phyloP scores from a whole-genome alignment of 768 basidiomycete species.

The Ramaria sp. region DNA sequence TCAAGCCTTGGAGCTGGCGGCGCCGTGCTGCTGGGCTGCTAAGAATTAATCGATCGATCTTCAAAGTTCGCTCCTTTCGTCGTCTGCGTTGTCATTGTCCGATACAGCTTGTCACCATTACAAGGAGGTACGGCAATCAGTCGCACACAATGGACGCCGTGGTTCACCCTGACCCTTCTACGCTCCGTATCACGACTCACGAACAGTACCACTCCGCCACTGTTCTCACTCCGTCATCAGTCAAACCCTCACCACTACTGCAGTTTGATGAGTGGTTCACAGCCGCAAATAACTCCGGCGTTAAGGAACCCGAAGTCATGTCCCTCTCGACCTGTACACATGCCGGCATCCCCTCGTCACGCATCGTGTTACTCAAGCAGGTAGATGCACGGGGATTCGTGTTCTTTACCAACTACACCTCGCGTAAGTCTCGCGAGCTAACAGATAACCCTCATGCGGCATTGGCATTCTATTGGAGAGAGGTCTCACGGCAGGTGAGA shows the following conservation, averaged over 20 bases:
- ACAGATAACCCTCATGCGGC: conserved; percentile 67
- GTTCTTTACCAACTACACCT: conserved; percentile 95
- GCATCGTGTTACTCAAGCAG: conserved; percentile 87
- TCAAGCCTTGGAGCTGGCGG: background rate
- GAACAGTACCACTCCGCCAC: conserved; percentile 67
- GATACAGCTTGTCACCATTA: background rate
- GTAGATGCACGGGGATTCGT: conserved; percentile 85
- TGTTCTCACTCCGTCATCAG: conserved; percentile 48
- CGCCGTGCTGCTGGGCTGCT: background rate
- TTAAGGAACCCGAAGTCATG: conserved; percentile 88
- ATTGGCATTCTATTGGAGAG: conserved; percentile 86
- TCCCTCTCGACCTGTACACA: conserved; percentile 60
- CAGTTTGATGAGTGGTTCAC: conserved; percentile 88
- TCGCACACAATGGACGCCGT: background rate
- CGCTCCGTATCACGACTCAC: conserved; percentile 58
- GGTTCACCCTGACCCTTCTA: conserved; percentile 1
- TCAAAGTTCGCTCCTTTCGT: background rate
- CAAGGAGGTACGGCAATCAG: background rate
- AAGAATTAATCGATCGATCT: background rate
- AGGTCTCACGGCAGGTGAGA: conserved; percentile 70
- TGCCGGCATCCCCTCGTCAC: conserved; percentile 70
- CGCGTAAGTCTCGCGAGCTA: conserved; percentile 83
- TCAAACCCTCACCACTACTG: conserved; percentile 59
- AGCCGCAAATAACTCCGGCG: conserved; percentile 40
- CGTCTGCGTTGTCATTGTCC: background rate